Evolutionary conservation across 768 basidiomycete species (phyloP), one percentile per base, ranked within the genome.

Genomic region (Sporobolomyces roseus): DNA sequence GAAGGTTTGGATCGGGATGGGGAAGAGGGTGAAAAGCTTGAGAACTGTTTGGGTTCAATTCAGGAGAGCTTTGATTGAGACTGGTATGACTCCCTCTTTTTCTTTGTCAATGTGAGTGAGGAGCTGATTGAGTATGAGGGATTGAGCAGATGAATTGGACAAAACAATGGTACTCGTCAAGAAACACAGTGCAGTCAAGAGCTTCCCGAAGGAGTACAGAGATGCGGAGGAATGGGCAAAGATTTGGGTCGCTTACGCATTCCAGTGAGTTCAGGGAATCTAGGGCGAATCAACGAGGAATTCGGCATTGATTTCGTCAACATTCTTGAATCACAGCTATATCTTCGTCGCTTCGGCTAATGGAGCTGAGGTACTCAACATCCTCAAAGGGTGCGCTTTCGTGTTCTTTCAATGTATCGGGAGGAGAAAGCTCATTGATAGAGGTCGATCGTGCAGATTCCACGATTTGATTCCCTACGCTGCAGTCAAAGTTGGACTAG

Each of bases 181-280:
- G 46, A 66, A 51, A 58, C 27, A 29, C 16, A 9, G 25, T 13
- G 7, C 19, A 21, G 6, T 61, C 54, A 43, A 55, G n/a, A 29
- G 38, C 7, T 69, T 74, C 5, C 72, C 72, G 8, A 25, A 61
- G 5, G 33, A 43, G 19, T 61, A 74, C 50, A 48, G 51, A 9
- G 66, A 70, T 4, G 69, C 72, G 2, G 62, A 70, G 45, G 65
- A 70, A 36, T 74, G 68, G 68, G 72, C 65, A 21, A 25, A 53
- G 3, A 64, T 74, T 36, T 74, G 63, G 62, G 65, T 74, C 33
- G 65, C 68, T 1, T 65, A 71, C 29, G 63, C 65, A 3, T 35
- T 74, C 6, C 72, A 74, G 68, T 70, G 33, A 33, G 65, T 65
- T 21, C n/a, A n/a, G n/a, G n/a, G n/a, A n/a, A n/a, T n/a, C n/a